Base-by-base conservation (phyloP, 306 rosid genomes). In the Potentilla sterilis region DNA sequence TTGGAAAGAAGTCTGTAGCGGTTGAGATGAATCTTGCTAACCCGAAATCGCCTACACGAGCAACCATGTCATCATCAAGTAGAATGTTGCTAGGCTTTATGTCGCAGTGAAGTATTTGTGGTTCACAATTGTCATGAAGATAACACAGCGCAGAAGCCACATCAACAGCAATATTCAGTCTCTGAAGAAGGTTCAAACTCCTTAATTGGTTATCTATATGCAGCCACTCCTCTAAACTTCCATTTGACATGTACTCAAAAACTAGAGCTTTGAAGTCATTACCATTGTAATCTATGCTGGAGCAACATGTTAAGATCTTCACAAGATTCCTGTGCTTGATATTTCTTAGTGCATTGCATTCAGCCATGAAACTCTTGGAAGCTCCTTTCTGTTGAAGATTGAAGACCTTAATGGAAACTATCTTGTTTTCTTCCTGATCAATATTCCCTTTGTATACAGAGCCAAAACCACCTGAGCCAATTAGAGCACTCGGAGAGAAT, bases 371-470 rank as follows among this genome's bases (percentile, higher is more conserved):
- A 6, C 22, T 51, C 22, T 6, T 51, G 3, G 22, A 51, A 51
- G 57, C 57, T 51, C 57, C 22, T 51, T 18, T 16, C 9, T 51
- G 57, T 51, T 51, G 57, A 51, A 51, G 57, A 9, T 51, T 51
- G 22, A 51, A 9, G 57, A 51, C 22, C 57, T 16, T 51, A 18
- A 51, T 18, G 9, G 9, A 22, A 51, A 51, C 57, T 0, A 5
- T 18, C 0, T 7, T 16, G 24, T 18, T 51, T 6, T 43, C 11
- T 51, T 51, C 57, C 18, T 51, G 4, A 38, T 74, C 46, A 55
- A 88, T 83, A n/a, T n/a, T 18, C 21, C 82, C 87, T 66, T 74
- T 79, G 41, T 83, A 88, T 9, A 85, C 86, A 15, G 70, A 87
- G 11, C 83, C 72, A 16, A 86, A 78, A 47, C 84, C 38, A 1